Percentiles rank a stretch among this genome's conserved stretches.
Conservation (phyloP, 768 basidiomycete species). For the Tephrocybe sp. region DNA sequence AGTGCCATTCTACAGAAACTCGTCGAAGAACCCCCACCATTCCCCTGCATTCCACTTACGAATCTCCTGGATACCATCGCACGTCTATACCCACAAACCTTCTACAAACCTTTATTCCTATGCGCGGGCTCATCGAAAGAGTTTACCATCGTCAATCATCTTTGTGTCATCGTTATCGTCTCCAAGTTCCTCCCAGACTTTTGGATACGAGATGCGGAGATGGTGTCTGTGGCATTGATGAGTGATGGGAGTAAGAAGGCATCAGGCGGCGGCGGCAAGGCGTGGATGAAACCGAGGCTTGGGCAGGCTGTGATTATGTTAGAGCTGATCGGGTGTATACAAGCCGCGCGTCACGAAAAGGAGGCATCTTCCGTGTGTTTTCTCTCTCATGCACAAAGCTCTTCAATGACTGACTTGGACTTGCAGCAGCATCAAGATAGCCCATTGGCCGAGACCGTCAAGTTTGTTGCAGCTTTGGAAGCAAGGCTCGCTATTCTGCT, state of each 20-base stretch:
- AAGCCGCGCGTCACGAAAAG: constrained; percentile 40
- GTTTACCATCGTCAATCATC: constrained; percentile 55
- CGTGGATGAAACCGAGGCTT: constrained; percentile 51
- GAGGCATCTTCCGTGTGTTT: constrained; percentile 38
- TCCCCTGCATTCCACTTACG: constrained; percentile 45
- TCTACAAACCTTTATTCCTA: constrained; percentile 71
- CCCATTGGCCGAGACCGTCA: constrained; percentile 29
- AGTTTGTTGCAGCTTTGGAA: constrained; percentile 60
- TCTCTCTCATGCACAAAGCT: constrained; percentile 8
- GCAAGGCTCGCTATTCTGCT: constrained; percentile 53
- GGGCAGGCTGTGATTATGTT: constrained; percentile 64
- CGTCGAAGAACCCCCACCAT: constrained; percentile 49
- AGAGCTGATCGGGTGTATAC: constrained; percentile 59
- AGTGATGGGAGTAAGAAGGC: constrained; percentile 38
- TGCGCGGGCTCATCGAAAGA: constrained; percentile 69
- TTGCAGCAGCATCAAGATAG: constrained; percentile 26
- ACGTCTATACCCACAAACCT: constrained; percentile 53
- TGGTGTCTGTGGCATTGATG: constrained; percentile 71
- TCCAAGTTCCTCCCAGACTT: constrained; percentile 58
- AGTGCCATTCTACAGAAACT: constrained; percentile 42
- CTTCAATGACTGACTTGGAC: neutral
- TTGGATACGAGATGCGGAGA: constrained; percentile 71
- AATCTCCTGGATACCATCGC: constrained; percentile 53
- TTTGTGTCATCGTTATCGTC: constrained; percentile 52
- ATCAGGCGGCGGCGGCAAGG: constrained; percentile 7